Evolutionary conservation across 495 filamentous ascomycete species (phyloP).

Genomic region (Penicillium diatomitis): DNA sequence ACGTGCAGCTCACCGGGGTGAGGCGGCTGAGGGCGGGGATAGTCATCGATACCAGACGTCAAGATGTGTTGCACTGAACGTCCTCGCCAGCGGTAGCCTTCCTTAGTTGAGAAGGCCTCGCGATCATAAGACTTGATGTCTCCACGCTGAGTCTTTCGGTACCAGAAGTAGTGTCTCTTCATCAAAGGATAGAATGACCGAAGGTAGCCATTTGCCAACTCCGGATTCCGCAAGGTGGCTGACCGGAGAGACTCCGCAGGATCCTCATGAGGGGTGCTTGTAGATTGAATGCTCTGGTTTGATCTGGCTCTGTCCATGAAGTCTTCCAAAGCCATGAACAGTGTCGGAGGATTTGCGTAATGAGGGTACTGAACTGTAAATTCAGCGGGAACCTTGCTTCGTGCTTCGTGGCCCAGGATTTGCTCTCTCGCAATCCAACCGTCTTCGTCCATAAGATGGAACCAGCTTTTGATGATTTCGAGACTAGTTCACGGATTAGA

Average conservation of each 20-base stretch:
- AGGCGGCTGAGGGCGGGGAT: slow-evolving; percentile 89
- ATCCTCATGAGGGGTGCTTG: slow-evolving; percentile 15
- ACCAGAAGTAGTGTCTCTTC: slow-evolving; percentile 88
- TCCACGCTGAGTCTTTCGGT: slow-evolving; percentile 80
- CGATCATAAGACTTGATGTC: slow-evolving; percentile 89
- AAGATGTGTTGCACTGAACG: slow-evolving; percentile 78
- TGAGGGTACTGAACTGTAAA: slow-evolving; percentile 97
- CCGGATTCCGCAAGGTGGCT: slow-evolving; percentile 55
- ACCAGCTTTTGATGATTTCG: slow-evolving; percentile 92
- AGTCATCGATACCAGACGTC: slow-evolving; percentile 91
- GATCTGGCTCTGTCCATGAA: slow-evolving; percentile 66
- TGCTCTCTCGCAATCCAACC: slow-evolving; percentile 98
- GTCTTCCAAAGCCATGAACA: slow-evolving; percentile 78
- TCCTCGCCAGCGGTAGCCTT: slow-evolving; percentile 94
- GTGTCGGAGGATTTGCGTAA: slow-evolving; percentile 95
- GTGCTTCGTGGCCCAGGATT: slow-evolving; percentile 87
- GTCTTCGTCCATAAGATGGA: slow-evolving; percentile 90
- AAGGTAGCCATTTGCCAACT: slow-evolving; percentile 64
- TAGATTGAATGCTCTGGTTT: slow-evolving; percentile 21
- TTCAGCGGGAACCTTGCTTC: slow-evolving; percentile 90
- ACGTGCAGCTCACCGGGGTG: slow-evolving; percentile 96
- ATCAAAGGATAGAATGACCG: slow-evolving; percentile 83
- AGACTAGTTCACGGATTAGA: slow-evolving; percentile 35
- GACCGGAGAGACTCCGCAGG: slow-evolving; percentile 33
- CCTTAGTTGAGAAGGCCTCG: slow-evolving; percentile 72